phyloP scores from a whole-genome alignment of 306 rosid species.

The Dalbergia oliveri region DNA sequence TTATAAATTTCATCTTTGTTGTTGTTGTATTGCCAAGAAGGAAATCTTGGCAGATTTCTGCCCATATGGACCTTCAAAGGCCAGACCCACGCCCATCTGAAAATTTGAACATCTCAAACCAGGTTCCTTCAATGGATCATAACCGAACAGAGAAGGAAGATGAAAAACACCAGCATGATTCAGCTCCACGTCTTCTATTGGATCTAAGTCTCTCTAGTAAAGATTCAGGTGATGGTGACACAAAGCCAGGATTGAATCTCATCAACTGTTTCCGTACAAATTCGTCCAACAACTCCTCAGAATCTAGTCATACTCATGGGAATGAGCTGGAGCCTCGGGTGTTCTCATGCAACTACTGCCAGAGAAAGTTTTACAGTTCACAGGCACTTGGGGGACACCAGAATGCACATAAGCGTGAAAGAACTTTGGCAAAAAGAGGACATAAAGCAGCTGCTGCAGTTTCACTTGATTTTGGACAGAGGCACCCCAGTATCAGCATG shows the following conservation, averaged over 20 bases:
- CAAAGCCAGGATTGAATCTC: conserved; percentile 78
- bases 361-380: conserved; percentile 88
- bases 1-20: conserved; percentile 41
- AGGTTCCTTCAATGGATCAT: no score
- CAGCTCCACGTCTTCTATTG: conserved; percentile 41
- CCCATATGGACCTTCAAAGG: conserved; percentile 51
- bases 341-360: conserved; percentile 97
- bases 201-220: conserved; percentile 78
- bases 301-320: conserved; percentile 44
- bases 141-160: neutral
- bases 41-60: conserved; percentile 33
- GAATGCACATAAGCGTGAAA: conserved; percentile 93
- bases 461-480: conserved; percentile 52
- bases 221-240: conserved; percentile 48
- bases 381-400: conserved; percentile 99
- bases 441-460: conserved; percentile 42
- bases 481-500: conserved; percentile 58
- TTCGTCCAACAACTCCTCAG: conserved; percentile 55
- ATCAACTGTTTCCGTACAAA: conserved; percentile 64
- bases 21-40: conserved; percentile 44
- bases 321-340: conserved; percentile 62
- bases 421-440: conserved; percentile 80
- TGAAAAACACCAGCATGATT: conserved; percentile 12
- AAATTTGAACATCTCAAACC: conserved; percentile 22
- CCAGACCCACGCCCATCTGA: conserved; percentile 55